Evolutionary conservation across 257 asterid species (phyloP), one percentile per base, ranked within the genome.

Genomic region (Salvia hispanica): DNA sequence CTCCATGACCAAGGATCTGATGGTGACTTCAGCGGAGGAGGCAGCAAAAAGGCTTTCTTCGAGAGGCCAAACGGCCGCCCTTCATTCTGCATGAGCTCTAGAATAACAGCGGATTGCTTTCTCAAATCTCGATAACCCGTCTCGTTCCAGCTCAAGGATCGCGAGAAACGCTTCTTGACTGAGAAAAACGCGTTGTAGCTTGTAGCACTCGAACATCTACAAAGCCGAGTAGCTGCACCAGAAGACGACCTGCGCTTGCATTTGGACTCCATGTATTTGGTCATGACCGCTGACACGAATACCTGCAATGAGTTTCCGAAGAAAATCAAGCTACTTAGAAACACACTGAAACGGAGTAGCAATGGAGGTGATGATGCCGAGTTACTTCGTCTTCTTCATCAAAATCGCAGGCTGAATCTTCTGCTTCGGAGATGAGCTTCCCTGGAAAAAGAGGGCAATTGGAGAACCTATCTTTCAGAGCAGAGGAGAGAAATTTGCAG

Each of bases 31-130:
- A 95, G 96, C 59, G 85, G 79, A 18, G 97, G 97, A 46, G 97
- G 97, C 68, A 85, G 87, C 74, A 91, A 54, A 72, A 88, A 47
- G 6, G 83, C 74, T 77, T 78, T 83, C 76, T 87, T 79, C 80
- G 84, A 79, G 46, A 91, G 88, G 9, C 96, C 97, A 72, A 91
- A 86, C 0, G 97, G 96, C 97, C 96, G 89, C 55, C 97, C 96
- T 68, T 89, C 74, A 66, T 83, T 84, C 31, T 80, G 83, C 18
- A 79, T 36, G 9, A 86, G 62, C 76, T 85, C 91, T 56, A 76
- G 59, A 43, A 88, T 64, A n/a, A 79, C 47, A 52, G 25, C 61
- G 6, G 85, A 79, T 6, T 75, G 47, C 55, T 77, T 71, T 12
- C 69, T 67, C 28, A 69, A 52, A 36, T 81, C 86, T 31, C 53